Evolutionary conservation across 495 filamentous ascomycete species (phyloP).

Genomic region (Penicillium atrosanguineum): DNA sequence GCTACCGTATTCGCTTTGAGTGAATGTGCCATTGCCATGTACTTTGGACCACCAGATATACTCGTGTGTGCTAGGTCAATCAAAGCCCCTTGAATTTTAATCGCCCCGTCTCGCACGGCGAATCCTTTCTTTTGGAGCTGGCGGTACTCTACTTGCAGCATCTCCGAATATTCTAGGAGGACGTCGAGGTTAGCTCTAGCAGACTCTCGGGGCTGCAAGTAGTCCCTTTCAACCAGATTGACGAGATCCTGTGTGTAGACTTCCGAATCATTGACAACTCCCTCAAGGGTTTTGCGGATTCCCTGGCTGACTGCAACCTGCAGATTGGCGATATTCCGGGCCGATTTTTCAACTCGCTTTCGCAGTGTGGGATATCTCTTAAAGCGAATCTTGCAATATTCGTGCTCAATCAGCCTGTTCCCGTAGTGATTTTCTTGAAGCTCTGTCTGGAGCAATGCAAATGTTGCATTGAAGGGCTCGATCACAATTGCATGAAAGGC

Average conservation of each 20-base stretch:
- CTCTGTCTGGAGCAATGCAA: neutral
- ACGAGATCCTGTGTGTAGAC: neutral
- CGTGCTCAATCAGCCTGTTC: conserved; percentile 7
- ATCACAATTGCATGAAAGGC: no score
- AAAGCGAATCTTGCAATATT: conserved; percentile 19
- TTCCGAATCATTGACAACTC: conserved; percentile 1
- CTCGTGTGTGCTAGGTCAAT: neutral
- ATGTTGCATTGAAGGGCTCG: neutral
- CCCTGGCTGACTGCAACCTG: neutral
- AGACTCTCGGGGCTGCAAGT: conserved; percentile 15
- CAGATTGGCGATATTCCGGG: neutral
- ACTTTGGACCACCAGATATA: neutral
- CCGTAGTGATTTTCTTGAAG: neutral
- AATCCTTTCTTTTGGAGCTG: conserved; percentile 3
- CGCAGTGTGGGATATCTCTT: neutral
- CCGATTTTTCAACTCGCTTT: neutral
- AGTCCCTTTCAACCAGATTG: conserved; percentile 8
- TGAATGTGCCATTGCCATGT: neutral
- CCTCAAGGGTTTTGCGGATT: neutral
- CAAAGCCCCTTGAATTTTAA: neutral
- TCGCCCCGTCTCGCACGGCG: neutral
- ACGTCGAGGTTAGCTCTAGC: conserved; percentile 19
- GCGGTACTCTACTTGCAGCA: neutral
- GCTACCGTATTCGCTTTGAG: neutral
- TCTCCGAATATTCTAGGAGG: neutral